Percentiles rank a stretch among this genome's conserved stretches.
Evolutionary conservation across 257 asterid species (phyloP).

Genomic region (Striga asiatica): DNA sequence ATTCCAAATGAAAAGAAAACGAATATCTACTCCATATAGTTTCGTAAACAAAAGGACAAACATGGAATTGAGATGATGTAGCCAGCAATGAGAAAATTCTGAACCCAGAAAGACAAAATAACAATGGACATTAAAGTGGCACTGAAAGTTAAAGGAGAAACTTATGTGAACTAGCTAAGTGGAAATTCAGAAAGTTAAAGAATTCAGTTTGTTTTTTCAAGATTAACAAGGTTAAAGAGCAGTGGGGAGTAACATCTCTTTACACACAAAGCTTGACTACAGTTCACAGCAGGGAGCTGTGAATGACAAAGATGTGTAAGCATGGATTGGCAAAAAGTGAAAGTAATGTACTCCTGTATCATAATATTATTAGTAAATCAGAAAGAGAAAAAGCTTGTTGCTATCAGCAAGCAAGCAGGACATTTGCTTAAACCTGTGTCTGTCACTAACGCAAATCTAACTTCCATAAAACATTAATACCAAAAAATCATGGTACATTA

Average conservation of each 20-base stretch:
- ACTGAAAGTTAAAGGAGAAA: no score
- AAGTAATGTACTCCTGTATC: background rate
- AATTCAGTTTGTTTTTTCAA: background rate
- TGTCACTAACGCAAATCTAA: background rate
- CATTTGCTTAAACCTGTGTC: background rate
- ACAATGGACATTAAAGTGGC: no score
- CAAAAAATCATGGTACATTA: no score
- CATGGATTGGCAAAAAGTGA: background rate
- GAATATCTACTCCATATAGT: no score
- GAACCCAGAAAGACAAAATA: background rate
- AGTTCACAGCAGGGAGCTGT: background rate
- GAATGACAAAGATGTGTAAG: background rate
- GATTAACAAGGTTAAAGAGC: background rate
- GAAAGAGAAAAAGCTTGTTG: background rate
- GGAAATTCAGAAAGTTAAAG: background rate
- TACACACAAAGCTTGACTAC: background rate
- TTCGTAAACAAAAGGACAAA: background rate
- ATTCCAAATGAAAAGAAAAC: background rate
- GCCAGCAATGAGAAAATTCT: no score
- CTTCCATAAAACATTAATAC: background rate
- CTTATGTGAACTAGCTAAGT: background rate
- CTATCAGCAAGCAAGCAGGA: background rate
- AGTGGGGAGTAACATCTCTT: background rate
- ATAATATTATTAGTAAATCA: background rate
- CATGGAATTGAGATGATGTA: no score